These are phyloP conservation scores for Eutypa lata DNA, from an alignment of 2,329 filamentous ascomycete genomes.

Conservation along the genomic window DNA sequence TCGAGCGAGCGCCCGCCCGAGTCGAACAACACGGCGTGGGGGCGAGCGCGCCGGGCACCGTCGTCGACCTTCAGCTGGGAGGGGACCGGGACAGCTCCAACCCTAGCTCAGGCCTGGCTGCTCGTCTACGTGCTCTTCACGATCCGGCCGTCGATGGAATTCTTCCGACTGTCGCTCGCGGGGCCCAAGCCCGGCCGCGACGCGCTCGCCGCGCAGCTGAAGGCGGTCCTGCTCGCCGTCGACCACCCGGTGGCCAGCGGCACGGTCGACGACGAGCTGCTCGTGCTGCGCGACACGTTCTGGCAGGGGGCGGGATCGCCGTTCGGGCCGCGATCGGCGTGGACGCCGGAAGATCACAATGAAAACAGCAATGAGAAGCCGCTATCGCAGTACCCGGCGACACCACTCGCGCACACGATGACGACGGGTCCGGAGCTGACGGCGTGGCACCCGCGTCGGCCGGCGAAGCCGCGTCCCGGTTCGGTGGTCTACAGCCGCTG, in stretches of 20 bases:
- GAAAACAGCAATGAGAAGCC: slow-evolving; percentile 20
- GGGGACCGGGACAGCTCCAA: slow-evolving; percentile 33
- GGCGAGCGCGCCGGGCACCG: slow-evolving; percentile 51
- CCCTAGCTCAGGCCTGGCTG: slow-evolving; percentile 51
- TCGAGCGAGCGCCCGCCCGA: slow-evolving; percentile 46
- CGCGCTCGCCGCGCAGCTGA: slow-evolving; percentile 35
- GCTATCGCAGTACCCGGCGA: slow-evolving; percentile 45
- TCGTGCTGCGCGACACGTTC: slow-evolving; percentile 55
- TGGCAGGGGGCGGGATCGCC: slow-evolving; percentile 70
- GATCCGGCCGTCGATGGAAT: slow-evolving; percentile 44
- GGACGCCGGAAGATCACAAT: slow-evolving; percentile 48
- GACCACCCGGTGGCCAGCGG: slow-evolving; percentile 40
- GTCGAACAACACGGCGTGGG: slow-evolving; percentile 56
- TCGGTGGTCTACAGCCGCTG: slow-evolving; percentile 74
- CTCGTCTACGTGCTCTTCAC: slow-evolving; percentile 52
- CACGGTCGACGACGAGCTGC: slow-evolving; percentile 26
- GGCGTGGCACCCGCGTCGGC: slow-evolving; percentile 65
- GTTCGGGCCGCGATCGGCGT: slow-evolving; percentile 60
- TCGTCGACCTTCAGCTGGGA: slow-evolving; percentile 44
- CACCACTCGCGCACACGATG: slow-evolving; percentile 46
- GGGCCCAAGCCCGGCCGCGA: slow-evolving; percentile 38
- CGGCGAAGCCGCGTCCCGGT: slow-evolving; percentile 67
- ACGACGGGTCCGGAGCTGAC: slow-evolving; percentile 32
- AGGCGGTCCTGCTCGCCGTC: slow-evolving; percentile 46
- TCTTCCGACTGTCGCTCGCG: slow-evolving; percentile 43